Conservation (phyloP, 306 rosid genomes). For the Trifolium fragiferum region DNA sequence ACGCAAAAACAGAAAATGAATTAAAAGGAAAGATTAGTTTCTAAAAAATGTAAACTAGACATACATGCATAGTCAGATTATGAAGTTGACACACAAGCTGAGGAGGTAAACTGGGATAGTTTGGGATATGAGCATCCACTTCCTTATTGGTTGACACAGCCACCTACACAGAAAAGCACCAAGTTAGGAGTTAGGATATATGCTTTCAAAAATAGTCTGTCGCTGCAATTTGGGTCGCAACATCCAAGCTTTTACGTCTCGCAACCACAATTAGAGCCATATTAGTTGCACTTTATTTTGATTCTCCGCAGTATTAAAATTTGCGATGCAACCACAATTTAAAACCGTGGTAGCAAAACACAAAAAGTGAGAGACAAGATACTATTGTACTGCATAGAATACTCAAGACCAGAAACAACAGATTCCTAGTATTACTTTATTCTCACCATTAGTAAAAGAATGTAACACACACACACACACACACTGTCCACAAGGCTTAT, state of each 20-base stretch:
- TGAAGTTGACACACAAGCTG: slow-evolving; percentile 97
- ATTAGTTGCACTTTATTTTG: background rate
- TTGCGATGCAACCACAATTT: background rate
- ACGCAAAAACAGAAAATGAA: slow-evolving; percentile 18
- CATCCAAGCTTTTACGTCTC: background rate
- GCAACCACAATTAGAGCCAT: background rate
- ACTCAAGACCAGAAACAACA: slow-evolving; percentile 33
- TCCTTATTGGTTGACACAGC: slow-evolving; percentile 95
- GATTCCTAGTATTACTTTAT: slow-evolving; percentile 43
- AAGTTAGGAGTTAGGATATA: background rate
- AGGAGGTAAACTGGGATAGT: slow-evolving; percentile 93
- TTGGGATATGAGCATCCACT: slow-evolving; percentile 89
- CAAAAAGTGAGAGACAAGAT: slow-evolving; percentile 33
- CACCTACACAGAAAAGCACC: slow-evolving; percentile 57
- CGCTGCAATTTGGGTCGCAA: background rate
- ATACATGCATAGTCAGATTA: slow-evolving; percentile 95
- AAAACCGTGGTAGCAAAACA: slow-evolving; percentile 16
- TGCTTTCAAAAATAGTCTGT: background rate
- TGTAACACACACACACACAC: background rate
- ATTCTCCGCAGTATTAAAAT: background rate
- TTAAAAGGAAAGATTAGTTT: slow-evolving; percentile 4
- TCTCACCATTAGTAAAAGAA: slow-evolving; percentile 36
- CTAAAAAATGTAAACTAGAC: slow-evolving; percentile 31
- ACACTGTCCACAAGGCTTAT: slow-evolving; percentile 27
- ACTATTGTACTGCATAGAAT: slow-evolving; percentile 34